phyloP scores from a whole-genome alignment of 768 basidiomycete genomes.

The Termitomyces titanicus region DNA sequence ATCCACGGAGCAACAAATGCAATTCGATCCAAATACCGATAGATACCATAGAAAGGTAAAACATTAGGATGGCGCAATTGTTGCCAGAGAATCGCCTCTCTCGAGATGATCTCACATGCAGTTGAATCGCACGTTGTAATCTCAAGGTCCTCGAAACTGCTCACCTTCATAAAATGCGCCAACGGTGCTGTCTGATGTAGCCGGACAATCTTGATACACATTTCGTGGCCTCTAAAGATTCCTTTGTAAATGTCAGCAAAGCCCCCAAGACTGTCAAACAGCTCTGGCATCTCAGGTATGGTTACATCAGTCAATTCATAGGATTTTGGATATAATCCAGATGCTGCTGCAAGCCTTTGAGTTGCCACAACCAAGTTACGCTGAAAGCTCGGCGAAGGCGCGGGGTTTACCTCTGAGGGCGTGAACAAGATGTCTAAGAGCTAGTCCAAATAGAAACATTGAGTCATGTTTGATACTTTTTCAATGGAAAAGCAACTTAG shows the following conservation, averaged over 20 bases:
- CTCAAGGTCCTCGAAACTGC: neutral
- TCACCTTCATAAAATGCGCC: neutral
- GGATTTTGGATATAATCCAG: neutral
- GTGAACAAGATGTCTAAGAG: neutral
- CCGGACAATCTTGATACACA: neutral
- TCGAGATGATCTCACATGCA: neutral
- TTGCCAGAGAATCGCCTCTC: neutral
- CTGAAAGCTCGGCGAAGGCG: neutral
- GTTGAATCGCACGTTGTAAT: neutral
- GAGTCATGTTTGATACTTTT: no score
- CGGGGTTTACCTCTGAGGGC: neutral
- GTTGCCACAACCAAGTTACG: neutral
- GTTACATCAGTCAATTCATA: neutral
- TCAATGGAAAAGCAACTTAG: no score
- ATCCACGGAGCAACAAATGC: neutral
- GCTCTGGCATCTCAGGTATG: neutral
- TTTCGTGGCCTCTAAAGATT: neutral
- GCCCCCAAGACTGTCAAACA: neutral
- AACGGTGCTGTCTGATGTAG: neutral
- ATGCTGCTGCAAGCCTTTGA: neutral
- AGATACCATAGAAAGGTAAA: neutral
- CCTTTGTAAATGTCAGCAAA: conserved; percentile 2
- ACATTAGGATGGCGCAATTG: conserved; percentile 1
- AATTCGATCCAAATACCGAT: neutral
- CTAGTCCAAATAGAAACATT: neutral